These are phyloP conservation scores for Phylloporus sp. DNA, from an alignment of 768 basidiomycete species.

Conservation along the genomic window DNA sequence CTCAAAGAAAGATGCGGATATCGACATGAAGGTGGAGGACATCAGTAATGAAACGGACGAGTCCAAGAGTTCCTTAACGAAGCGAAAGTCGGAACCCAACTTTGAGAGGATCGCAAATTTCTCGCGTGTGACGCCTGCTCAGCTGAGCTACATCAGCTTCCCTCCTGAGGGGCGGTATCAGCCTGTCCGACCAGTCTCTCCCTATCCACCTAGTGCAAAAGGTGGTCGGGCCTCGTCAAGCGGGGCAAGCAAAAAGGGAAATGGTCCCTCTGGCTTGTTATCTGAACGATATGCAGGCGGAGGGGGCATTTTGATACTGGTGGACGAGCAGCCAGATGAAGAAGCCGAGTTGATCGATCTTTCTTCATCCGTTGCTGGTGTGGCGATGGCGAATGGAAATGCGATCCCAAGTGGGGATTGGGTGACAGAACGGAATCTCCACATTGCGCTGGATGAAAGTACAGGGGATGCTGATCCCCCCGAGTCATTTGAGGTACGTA, in stretches of 20 bases:
- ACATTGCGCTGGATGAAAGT: conserved; percentile 68
- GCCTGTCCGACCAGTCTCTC: conserved; percentile 80
- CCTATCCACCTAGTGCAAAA: conserved; percentile 33
- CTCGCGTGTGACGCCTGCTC: conserved; percentile 87
- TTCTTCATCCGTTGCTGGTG: conserved; percentile 35
- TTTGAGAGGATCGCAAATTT: conserved; percentile 82
- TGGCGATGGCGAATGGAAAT: conserved; percentile 24
- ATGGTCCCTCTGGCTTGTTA: conserved; percentile 31
- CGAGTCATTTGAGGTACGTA: conserved; percentile 76
- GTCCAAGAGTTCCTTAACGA: conserved; percentile 46
- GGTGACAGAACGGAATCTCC: conserved; percentile 32
- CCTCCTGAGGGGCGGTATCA: conserved; percentile 75
- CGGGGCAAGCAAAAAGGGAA: conserved; percentile 28
- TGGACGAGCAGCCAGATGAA: conserved; percentile 68
- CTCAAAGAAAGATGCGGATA: conserved; percentile 55
- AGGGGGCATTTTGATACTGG: conserved; percentile 83
- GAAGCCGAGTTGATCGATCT: conserved; percentile 72
- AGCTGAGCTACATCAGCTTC: conserved; percentile 83
- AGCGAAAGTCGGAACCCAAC: conserved; percentile 69
- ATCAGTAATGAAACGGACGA: conserved; percentile 54
- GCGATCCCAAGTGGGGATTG: conserved; percentile 27
- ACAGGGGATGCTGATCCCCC: conserved; percentile 74
- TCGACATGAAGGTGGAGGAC: conserved; percentile 78
- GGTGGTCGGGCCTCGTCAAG: conserved; percentile 29
- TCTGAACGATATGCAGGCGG: conserved; percentile 72